These are phyloP conservation scores for Dryadomyces quercus-mongolicae DNA, from an alignment of 2,329 filamentous ascomycete genomes.

Conservation along the genomic window DNA sequence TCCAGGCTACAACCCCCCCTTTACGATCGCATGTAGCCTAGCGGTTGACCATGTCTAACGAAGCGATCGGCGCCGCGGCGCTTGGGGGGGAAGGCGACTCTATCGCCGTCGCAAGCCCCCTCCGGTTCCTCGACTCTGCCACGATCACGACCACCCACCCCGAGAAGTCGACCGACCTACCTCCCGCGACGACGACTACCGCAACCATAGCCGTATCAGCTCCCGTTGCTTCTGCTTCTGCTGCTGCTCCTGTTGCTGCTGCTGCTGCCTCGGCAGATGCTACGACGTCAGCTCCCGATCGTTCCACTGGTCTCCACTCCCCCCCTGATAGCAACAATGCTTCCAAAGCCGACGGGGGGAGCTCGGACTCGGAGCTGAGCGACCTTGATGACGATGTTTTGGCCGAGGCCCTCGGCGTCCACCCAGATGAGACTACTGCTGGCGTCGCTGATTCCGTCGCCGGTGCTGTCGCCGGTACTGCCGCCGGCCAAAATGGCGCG, in stretches of 20 bases:
- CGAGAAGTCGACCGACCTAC: slow-evolving; percentile 12
- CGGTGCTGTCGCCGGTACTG: background rate
- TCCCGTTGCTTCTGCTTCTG: slow-evolving; percentile 2
- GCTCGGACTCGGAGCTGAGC: slow-evolving; percentile 49
- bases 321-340: slow-evolving; percentile 53
- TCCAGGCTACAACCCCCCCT: slow-evolving; percentile 13
- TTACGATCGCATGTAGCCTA: slow-evolving; percentile 16
- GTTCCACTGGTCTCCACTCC: slow-evolving; percentile 43
- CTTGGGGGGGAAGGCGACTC: slow-evolving; percentile 22
- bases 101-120: slow-evolving; percentile 14
- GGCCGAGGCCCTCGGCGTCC: slow-evolving; percentile 22
- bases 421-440: slow-evolving; percentile 11
- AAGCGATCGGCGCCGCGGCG: slow-evolving; percentile 38
- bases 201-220: slow-evolving; percentile 2
- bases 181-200: slow-evolving; percentile 5
- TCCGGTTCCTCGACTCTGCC: slow-evolving; percentile 5
- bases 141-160: slow-evolving; percentile 5
- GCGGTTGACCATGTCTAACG: slow-evolving; percentile 36
- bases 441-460: slow-evolving; percentile 2
- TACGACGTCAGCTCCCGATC: slow-evolving; percentile 10
- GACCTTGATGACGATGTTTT: slow-evolving; percentile 50
- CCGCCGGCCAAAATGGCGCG: background rate
- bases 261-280: slow-evolving; percentile 8
- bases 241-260: background rate
- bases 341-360: slow-evolving; percentile 43